A percentile compares a stretch with the other conserved stretches of the same genome.
Evolutionary conservation across 257 asterid species (phyloP).

Genomic region (Leptodermis oblonga): DNA sequence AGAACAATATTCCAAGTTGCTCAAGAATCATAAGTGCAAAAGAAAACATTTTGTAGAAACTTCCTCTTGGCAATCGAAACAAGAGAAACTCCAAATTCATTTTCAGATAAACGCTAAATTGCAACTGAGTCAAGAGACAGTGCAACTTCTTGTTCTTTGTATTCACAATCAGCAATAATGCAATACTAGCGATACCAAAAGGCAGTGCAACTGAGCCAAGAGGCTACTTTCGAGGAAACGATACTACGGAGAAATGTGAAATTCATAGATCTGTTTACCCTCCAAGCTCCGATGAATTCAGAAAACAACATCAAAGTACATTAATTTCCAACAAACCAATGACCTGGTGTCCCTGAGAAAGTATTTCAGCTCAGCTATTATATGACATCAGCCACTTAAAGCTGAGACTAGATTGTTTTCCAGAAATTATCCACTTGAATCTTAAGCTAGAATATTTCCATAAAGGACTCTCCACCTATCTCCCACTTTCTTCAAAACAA

Average conservation of each 20-base stretch:
- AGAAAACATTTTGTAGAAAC: neutral
- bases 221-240: neutral
- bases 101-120: neutral
- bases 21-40: neutral
- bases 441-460: neutral
- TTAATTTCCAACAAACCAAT: neutral
- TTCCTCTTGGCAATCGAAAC: neutral
- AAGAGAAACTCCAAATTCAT: neutral
- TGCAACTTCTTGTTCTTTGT: neutral
- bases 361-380: neutral
- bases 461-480: neutral
- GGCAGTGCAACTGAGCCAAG: neutral
- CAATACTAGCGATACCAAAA: neutral
- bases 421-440: neutral
- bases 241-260: neutral
- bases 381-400: neutral
- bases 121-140: too few relatives aligned
- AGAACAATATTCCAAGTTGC: neutral
- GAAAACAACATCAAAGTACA: neutral
- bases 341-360: neutral
- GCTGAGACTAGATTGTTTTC: neutral
- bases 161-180: neutral
- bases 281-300: neutral
- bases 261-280: neutral
- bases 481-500: neutral